Evolutionary conservation across 208 protist genomes (phyloP), one percentile per base, ranked within the genome.

Genomic region (Herpetomonas samuelpessoai): DNA sequence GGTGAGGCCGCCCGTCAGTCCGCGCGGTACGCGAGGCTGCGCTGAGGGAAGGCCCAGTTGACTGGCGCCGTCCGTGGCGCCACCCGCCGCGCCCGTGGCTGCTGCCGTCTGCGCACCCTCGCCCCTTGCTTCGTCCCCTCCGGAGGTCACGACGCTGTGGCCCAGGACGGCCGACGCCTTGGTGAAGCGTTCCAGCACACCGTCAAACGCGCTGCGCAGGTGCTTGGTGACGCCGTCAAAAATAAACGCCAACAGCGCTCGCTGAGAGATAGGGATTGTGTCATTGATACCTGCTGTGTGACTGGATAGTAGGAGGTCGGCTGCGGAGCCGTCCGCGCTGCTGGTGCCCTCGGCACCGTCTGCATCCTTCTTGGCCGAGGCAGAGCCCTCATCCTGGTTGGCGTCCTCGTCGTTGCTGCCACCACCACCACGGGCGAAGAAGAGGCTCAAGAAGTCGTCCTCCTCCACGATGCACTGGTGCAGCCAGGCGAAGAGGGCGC

Each of bases 401-500:
- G 22, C 39, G 12, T 21, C 22, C 62, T n/a, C 60, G 29, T 2
- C 38, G 29, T 14, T 14, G 24, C 7, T 19, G 30, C 44, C 28
- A 18, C 26, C 27, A 1, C 19, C 22, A 18, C 29, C 47, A 53
- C 25, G 47, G 27, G 31, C 57, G 64, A 87, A 73, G 55, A 92
- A 83, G 28, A 62, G 55, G 25, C 64, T 53, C 16, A 93, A 57
- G 39, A 95, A 88, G 62, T 90, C 86, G 18, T 81, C 57, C 71
- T 95, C 89, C 58, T 88, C 82, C 0, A 82, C 89, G 53, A 90
- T 86, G 18, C 68, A 82, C 57, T 95, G 86, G 59, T 95, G 86
- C 59, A 92, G 61, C 81, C 85, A 95, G 12, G 89, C 89, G 47
- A 91, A 92, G 22, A 95, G 65, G 2, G 82, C 75, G 57, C 83